Evolutionary conservation across 2,329 filamentous ascomycete species (phyloP), one percentile per base, ranked within the genome.

Genomic region (Chaetomiaceae sp.): DNA sequence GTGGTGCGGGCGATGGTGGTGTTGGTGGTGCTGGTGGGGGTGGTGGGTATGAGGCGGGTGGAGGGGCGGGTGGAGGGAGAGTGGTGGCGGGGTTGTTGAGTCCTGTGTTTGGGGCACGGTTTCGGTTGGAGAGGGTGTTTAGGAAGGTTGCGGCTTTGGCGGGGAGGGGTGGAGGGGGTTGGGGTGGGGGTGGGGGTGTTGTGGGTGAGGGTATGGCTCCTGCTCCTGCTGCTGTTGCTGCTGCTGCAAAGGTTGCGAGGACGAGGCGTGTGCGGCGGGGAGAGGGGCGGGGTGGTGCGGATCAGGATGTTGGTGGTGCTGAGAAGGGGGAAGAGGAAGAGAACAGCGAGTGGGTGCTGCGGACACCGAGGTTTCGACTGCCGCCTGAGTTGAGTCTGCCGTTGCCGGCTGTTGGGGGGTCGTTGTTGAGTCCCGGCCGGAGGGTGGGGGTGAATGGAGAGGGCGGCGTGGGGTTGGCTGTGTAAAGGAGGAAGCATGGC

Each of bases 51-150:
- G n/a, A n/a, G n/a, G n/a, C n/a, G n/a, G n/a, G n/a, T n/a, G n/a
- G 20, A 41, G 14, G 21, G 42, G 25, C 25, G n/a, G 56, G 17
- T 9, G 31, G 31, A n/a, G n/a, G 30, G 12, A 2, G 2, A 1
- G 44, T 54, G 3, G 57, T 61, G 9, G 55, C 35, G 1, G 51
- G 30, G 3, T 44, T 66, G 23, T 45, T 68, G 13, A 58, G 59
- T 13, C 63, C 65, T 1, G 61, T 68, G 1, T 66, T 61, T 44
- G 65, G 65, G 3, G 63, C 64, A 2, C 41, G 61, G 9, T 63
- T 55, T 35, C 40, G 64, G 9, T 53, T 68, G 3, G 65, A 64
- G 53, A 51, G 66, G 30, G 63, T 68, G 14, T 59, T 68, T 25
- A 48, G 61, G 7, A 61, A 56, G 42, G 45, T 67, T 25, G 50